A percentile compares a stretch with the other conserved stretches of the same genome.
phyloP scores from a whole-genome alignment of 1,284 basidiomycete genomes.

The Paramarasmius palmivorus region DNA sequence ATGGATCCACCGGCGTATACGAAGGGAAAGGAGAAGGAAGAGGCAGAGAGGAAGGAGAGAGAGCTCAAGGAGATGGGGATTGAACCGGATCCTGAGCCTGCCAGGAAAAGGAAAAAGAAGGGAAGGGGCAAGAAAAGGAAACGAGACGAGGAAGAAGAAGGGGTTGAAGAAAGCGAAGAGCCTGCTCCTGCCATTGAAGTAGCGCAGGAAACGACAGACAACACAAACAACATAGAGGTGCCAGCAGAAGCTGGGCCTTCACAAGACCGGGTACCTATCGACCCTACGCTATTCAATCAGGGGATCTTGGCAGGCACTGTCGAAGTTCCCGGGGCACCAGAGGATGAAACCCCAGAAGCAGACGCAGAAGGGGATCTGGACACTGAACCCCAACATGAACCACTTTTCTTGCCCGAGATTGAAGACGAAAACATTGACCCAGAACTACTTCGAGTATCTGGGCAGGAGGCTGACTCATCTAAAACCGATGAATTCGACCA shows the following conservation, averaged over 20 bases:
- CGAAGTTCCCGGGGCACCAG: slow-evolving; percentile 13
- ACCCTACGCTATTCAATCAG: slow-evolving; percentile 45
- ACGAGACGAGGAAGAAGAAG: slow-evolving; percentile 35
- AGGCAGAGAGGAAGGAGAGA: slow-evolving; percentile 50
- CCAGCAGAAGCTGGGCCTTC: slow-evolving; percentile 16
- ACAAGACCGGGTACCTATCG: slow-evolving; percentile 30
- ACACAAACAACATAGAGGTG: slow-evolving; percentile 31
- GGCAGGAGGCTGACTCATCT: slow-evolving; percentile 23
- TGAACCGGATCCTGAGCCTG: slow-evolving; percentile 25
- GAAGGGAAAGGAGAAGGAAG: slow-evolving; percentile 72
- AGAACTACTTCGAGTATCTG: slow-evolving; percentile 42
- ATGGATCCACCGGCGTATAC: slow-evolving; percentile 89
- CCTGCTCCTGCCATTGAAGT: slow-evolving; percentile 42
- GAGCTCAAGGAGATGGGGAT: slow-evolving; percentile 32
- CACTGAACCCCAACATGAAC: slow-evolving; percentile 16
- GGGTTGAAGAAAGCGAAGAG: slow-evolving; percentile 35
- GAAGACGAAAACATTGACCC: slow-evolving; percentile 56
- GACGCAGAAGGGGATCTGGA: no score
- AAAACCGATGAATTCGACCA: slow-evolving; percentile 49
- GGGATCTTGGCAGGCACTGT: slow-evolving; percentile 45
- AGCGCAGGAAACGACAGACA: slow-evolving; percentile 42
- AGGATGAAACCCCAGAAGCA: no score
- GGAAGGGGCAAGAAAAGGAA: slow-evolving; percentile 36
- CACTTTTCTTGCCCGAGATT: slow-evolving; percentile 44
- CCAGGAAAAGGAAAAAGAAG: slow-evolving; percentile 31